Evolutionary conservation across 768 basidiomycete genomes (phyloP).

Genomic region (Kwoniella dejecticola): DNA sequence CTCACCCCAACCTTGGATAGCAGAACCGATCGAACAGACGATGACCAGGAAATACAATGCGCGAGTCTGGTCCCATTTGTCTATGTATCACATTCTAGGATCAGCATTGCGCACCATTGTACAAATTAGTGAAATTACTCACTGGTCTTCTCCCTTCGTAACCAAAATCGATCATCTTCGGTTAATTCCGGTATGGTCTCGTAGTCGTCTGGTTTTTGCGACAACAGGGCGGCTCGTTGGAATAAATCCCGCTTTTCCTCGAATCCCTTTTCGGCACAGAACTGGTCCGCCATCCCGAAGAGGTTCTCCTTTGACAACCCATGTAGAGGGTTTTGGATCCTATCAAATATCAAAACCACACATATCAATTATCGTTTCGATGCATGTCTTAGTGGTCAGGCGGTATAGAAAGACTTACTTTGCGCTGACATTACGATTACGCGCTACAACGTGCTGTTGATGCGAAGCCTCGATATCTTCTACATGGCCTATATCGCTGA

Average conservation of each 20-base stretch:
- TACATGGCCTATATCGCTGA: conserved; percentile 17
- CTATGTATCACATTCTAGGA: neutral
- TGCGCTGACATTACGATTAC: conserved; percentile 31
- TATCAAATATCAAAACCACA: neutral
- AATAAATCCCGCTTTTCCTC: conserved; percentile 42
- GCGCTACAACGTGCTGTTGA: conserved; percentile 10
- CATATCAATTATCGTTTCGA: too few relatives aligned
- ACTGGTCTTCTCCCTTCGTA: conserved; percentile 46
- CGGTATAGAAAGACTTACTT: conserved; percentile 22
- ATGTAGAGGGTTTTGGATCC: conserved; percentile 36
- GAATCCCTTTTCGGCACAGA: conserved; percentile 35
- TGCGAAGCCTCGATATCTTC: conserved; percentile 21
- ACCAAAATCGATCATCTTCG: conserved; percentile 43
- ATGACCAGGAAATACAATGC: conserved; percentile 40
- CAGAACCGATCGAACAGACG: conserved; percentile 42
- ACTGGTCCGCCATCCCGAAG: conserved; percentile 33
- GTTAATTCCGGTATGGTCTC: conserved; percentile 39
- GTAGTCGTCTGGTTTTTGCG: conserved; percentile 43
- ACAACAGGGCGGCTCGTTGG: conserved; percentile 46
- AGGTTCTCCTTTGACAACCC: conserved; percentile 38
- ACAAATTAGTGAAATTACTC: conserved; percentile 9
- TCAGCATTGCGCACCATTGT: too few relatives aligned
- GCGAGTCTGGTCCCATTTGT: conserved; percentile 51
- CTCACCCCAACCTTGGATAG: conserved; percentile 47
- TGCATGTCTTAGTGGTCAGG: too few relatives aligned